These are phyloP conservation scores for Phytophthora cactorum DNA, from an alignment of 352 stramenopile genomes.

Conservation along the genomic window DNA sequence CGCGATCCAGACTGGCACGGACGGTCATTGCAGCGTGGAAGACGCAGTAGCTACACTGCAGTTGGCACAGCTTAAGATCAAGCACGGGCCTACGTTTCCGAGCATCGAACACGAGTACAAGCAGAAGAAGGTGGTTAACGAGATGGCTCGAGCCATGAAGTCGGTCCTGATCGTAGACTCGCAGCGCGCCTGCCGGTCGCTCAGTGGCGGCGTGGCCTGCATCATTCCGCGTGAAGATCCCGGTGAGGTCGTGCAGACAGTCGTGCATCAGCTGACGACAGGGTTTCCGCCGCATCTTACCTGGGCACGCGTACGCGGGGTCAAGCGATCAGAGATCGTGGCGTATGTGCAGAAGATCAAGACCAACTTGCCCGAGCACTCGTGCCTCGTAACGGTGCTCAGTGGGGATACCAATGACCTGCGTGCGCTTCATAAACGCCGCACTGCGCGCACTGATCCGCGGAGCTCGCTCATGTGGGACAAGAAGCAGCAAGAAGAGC, in stretches of 20 bases:
- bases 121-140: constrained; percentile 81
- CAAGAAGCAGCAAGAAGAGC: constrained; percentile 65
- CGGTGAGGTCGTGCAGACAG: constrained; percentile 52
- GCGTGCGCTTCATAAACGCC: constrained; percentile 77
- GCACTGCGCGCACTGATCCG: constrained; percentile 76
- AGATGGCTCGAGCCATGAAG: constrained; percentile 76
- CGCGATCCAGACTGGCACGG: constrained; percentile 71
- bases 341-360: constrained; percentile 45
- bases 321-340: constrained; percentile 51
- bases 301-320: constrained; percentile 65
- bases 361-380: constrained; percentile 52
- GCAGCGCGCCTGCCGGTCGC: constrained; percentile 61
- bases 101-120: constrained; percentile 74
- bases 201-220: constrained; percentile 67
- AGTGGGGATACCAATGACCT: constrained; percentile 59
- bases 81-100: constrained; percentile 75
- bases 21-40: constrained; percentile 86
- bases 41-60: constrained; percentile 82
- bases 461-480: constrained; percentile 82
- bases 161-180: constrained; percentile 81
- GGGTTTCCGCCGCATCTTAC: constrained; percentile 84
- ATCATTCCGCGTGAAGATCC: constrained; percentile 63
- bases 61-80: constrained; percentile 79
- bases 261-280: constrained; percentile 83
- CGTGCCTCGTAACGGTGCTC: constrained; percentile 67